These are phyloP conservation scores for Boletus speciosus DNA, from an alignment of 768 basidiomycete genomes.

Conservation along the genomic window DNA sequence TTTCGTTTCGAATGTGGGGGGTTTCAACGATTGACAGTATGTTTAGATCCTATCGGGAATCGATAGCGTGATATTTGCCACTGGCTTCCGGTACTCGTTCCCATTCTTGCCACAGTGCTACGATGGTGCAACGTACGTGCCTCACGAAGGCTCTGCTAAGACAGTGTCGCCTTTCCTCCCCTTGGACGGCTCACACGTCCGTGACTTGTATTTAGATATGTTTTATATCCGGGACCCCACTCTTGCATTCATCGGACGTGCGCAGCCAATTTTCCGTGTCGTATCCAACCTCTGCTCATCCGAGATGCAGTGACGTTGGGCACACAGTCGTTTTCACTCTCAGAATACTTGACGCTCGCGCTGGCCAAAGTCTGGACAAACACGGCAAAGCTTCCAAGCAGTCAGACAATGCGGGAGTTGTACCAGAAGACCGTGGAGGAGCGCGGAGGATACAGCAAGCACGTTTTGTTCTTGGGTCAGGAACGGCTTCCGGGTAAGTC, in stretches of 20 bases:
- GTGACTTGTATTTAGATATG: not conserved
- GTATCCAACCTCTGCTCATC: not conserved
- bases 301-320: not conserved
- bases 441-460: not conserved
- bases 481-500: not conserved
- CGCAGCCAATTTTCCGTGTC: not conserved
- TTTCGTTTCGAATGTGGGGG: not conserved
- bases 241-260: not conserved
- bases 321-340: not conserved
- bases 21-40: not conserved
- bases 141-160: not conserved
- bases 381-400: not conserved
- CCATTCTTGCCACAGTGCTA: not conserved
- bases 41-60: not conserved
- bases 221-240: not conserved
- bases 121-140: not conserved
- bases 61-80: not conserved
- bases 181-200: not conserved
- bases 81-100: not conserved
- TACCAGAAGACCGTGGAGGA: not conserved
- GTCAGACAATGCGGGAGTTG: not conserved
- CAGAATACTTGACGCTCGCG: not conserved
- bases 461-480: not conserved
- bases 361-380: not conserved
- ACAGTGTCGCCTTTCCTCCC: not conserved